These are phyloP conservation scores for Thelonectria rubi DNA, from an alignment of 2,329 filamentous ascomycete genomes.

Conservation along the genomic window DNA sequence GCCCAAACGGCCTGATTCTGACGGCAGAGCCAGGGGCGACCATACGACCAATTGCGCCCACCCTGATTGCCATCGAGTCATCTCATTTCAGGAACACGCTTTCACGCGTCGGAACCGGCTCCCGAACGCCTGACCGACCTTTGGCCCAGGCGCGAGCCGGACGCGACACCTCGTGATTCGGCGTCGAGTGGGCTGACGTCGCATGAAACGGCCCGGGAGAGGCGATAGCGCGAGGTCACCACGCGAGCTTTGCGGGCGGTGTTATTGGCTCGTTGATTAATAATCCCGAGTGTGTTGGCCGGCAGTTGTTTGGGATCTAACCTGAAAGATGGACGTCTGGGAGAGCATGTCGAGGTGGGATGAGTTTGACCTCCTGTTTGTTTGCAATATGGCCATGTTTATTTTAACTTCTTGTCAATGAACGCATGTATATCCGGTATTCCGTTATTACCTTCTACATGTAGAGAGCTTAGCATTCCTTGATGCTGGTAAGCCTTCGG, in stretches of 20 bases:
- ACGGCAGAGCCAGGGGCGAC: not conserved
- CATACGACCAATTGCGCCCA: not conserved
- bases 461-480: too few relatives aligned
- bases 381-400: too few relatives aligned
- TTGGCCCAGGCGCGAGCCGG: constrained; percentile 25
- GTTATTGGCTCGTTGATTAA: not conserved
- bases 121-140: constrained; percentile 11
- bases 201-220: constrained; percentile 18
- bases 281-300: not conserved
- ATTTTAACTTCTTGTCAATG: too few relatives aligned
- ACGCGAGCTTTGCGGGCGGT: not conserved
- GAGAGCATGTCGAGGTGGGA: too few relatives aligned
- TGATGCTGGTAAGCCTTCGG: too few relatives aligned
- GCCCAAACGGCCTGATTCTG: constrained; percentile 21
- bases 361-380: too few relatives aligned
- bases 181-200: constrained; percentile 24
- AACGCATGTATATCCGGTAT: too few relatives aligned
- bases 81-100: constrained; percentile 27
- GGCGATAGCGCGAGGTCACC: constrained; percentile 3
- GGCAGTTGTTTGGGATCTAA: not conserved
- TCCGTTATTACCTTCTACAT: too few relatives aligned
- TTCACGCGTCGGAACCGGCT: constrained; percentile 9
- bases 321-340: not conserved
- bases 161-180: constrained; percentile 37
- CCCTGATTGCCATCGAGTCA: constrained; percentile 12